Conservation (phyloP, 2,329 filamentous ascomycete species). For the Orbilia oligospora region DNA sequence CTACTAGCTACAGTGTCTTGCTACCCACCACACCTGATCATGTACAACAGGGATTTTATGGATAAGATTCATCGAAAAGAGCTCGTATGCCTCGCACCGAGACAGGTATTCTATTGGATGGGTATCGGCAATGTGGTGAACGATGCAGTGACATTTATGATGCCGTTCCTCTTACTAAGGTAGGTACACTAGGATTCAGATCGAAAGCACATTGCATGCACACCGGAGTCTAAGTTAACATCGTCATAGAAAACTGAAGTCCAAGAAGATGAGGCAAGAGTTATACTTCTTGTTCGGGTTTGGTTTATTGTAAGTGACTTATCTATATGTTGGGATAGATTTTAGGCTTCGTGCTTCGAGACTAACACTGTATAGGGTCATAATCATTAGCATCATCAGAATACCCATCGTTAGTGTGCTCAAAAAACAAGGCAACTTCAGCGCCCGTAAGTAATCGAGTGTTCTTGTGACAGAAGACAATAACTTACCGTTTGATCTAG, state of each 20-base stretch:
- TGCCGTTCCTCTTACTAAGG: constrained; percentile 41
- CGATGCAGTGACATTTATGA: constrained; percentile 47
- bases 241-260: constrained; percentile 30
- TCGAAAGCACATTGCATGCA: neutral
- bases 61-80: constrained; percentile 33
- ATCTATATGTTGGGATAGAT: neutral
- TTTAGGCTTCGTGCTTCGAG: neutral
- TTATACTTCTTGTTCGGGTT: constrained; percentile 42
- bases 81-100: constrained; percentile 34
- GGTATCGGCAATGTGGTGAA: constrained; percentile 42
- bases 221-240: neutral
- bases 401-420: constrained; percentile 42
- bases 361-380: constrained; percentile 1
- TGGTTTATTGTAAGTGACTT: constrained; percentile 26
- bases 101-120: constrained; percentile 51
- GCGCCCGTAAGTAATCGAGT: constrained; percentile 20
- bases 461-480: neutral
- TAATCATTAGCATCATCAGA: constrained; percentile 36
- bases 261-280: constrained; percentile 44
- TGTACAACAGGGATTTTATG: constrained; percentile 46
- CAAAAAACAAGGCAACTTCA: constrained; percentile 38
- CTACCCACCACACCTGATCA: constrained; percentile 43
- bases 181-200: neutral
- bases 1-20: constrained; percentile 38
- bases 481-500: constrained; percentile 5